Base-by-base conservation (phyloP, 495 filamentous ascomycete species). In the Daldinia decipiens region DNA sequence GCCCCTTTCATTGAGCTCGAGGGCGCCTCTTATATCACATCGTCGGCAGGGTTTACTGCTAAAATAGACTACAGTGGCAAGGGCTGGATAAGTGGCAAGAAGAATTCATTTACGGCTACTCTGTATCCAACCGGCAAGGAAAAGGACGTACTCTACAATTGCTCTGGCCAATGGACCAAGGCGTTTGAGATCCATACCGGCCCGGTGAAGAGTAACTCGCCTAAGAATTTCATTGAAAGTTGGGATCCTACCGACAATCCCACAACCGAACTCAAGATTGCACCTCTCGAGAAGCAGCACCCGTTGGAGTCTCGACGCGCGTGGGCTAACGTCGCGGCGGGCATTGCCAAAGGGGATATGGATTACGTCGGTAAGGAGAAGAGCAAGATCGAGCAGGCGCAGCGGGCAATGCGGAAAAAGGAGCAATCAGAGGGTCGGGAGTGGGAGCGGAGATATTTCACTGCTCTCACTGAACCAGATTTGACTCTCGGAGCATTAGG, bases 51-150 rank as follows among this genome's bases (percentile, higher is more conserved):
- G 67, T 98, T 90, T 80, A 89, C 93, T n/a, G 87, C 93, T 53
- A 95, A 94, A 80, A 93, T 98, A 71, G 91, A 95, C 77, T 99
- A 96, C 81, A 91, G 86, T 62, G 93, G 93, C 61, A 94, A 92
- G 80, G 95, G 95, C 34, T 99, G 94, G 94, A 64, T 99, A 31
- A 91, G 90, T 55, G 96, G 95, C 31, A 97, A 96, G 85, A 96
- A 97, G 82, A 99, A 99, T 84, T 91, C 85, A 39, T 94, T 98
- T 79, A 88, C 83, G 13, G 96, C 95, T 0, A 85, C 81, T 29
- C 77, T 98, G 24, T 94, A 88, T 79, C 93, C 92, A 39, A 87
- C 85, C 26, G 88, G 89, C 32, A 88, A 88, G 56, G 93, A 97
- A 75, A 94, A 92, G 80, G 88, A 94, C 13, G 85, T 91, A 1